Evolutionary conservation across 441 rosid genomes (phyloP), one percentile per base, ranked within the genome.

Genomic region (Adansonia gregorii): DNA sequence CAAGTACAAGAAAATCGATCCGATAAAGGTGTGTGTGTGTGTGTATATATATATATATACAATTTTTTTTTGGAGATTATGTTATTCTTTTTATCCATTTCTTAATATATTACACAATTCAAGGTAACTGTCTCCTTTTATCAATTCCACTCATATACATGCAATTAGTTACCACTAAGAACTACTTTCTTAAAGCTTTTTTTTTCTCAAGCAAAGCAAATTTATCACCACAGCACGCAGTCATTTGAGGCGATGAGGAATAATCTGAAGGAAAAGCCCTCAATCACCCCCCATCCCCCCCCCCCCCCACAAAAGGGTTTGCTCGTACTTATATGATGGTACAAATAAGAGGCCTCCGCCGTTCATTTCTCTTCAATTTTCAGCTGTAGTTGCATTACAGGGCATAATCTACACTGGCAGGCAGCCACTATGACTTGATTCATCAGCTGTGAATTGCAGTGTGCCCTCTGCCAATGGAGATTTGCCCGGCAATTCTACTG

Each of bases 361-460:
- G 35, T 66, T 27, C 51, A 7, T 45, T 48, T 9, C 27, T 17
- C 31, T 68, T 11, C 72, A 68, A 41, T n/a, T 54, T 46, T 17
- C 14, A 19, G 72, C 51, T 68, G 86, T 82, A 67, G 83, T 71
- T 78, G 80, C 58, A 82, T 86, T 80, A 78, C 87, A 27, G 84
- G 89, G 82, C 80, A 86, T 69, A 54, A 67, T 82, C 88, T 81
- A 79, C 80, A 61, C 81, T 85, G 89, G 86, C 86, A 85, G 82
- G 87, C 75, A 41, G 81, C 82, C 65, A 60, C 35, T 60, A 8
- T 22, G 39, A 10, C 2, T 60, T 56, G 2, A 48, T 48, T 17
- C n/a, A 51, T 51, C 61, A 24, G 22, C 20, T 55, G 20, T 55
- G 60, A 17, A 15, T 55, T 55, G 9, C 17, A 80, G 82, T 63